phyloP scores from a whole-genome alignment of 1,284 basidiomycete species.

The Leccinum solheimii region DNA sequence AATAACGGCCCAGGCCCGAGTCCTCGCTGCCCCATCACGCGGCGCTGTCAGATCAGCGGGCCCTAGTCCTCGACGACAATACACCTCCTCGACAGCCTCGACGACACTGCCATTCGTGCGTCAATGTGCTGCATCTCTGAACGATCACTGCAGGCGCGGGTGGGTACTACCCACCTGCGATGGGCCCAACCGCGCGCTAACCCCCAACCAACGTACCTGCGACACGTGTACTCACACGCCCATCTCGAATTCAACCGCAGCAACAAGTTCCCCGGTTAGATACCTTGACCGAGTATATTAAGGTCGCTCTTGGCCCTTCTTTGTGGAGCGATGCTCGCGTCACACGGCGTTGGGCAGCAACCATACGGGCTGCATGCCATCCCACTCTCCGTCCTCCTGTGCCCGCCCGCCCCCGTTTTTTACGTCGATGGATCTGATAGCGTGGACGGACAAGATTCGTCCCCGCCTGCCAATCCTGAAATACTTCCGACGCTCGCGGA shows the following conservation, averaged over 20 bases:
- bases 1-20: slow-evolving; percentile 24
- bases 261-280: slow-evolving; percentile 23
- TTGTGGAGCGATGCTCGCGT: slow-evolving; percentile 19
- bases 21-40: slow-evolving; percentile 24
- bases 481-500: slow-evolving; percentile 33
- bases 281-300: slow-evolving; percentile 4
- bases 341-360: slow-evolving; percentile 8
- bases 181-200: slow-evolving; percentile 29
- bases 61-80: slow-evolving; percentile 12
- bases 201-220: slow-evolving; percentile 24
- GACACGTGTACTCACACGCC: slow-evolving; percentile 38
- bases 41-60: slow-evolving; percentile 21
- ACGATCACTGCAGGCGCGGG: not conserved
- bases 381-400: slow-evolving; percentile 3
- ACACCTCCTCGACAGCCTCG: slow-evolving; percentile 5
- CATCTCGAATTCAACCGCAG: slow-evolving; percentile 31
- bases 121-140: not conserved
- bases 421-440: slow-evolving; percentile 18
- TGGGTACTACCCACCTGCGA: slow-evolving; percentile 7
- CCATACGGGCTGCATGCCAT: slow-evolving; percentile 4
- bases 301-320: slow-evolving; percentile 15
- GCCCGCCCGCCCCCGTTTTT: slow-evolving; percentile 10
- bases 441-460: slow-evolving; percentile 9
- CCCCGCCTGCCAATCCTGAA: slow-evolving; percentile 8
- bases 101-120: not conserved